Base-by-base conservation (phyloP, 768 basidiomycete species). In the Porphyrellus cyaneotinctus region DNA sequence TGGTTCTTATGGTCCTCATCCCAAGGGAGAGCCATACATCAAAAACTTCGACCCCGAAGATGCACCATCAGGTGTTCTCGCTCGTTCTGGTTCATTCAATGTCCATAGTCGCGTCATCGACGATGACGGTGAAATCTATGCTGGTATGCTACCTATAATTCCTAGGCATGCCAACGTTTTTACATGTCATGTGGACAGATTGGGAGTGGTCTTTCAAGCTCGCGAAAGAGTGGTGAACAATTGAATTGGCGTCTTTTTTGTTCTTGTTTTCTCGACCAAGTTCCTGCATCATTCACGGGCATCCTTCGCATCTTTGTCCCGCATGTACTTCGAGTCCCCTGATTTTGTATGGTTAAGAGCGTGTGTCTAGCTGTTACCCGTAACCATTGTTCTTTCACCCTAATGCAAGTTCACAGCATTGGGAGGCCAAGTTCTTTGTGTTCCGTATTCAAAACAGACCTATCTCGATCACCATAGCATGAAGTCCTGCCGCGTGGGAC, bases 71-170 rank as follows among this genome's bases (percentile, higher is more conserved):
- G 95, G 95, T 14, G 74, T 90, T 74, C 45, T 97, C 20, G 94
- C 91, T 47, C 88, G 95, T 46, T 76, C 79, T 30, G 94, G 93
- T 33, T 72, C 82, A 0, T 97, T 91, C 74, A 67, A 60, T 31
- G 95, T 95, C 39, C 79, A 72, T 57, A 92, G 89, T 65, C 83
- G 91, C 24, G 88, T 98, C 26, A 64, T 88, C 23, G 95, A 98
- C 64, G 92, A 97, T 53, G 95, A 97, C 59, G 82, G 82, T 6
- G 78, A 79, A 46, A 75, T 92, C 35, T 94, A 87, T 67, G 84
- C 86, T 57, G 85, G 91, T 90, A 67, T 39, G 83, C 72, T 14
- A 13, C 13, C 30, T 20, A 12, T 18, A 26, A n/a, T 42, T n/a
- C 38, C 17, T 33, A 12, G 15, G 15, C 41, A 41, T 44, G 10